Base-by-base conservation (phyloP, 1,284 basidiomycete genomes). In the Hypsizygus ulmarius region DNA sequence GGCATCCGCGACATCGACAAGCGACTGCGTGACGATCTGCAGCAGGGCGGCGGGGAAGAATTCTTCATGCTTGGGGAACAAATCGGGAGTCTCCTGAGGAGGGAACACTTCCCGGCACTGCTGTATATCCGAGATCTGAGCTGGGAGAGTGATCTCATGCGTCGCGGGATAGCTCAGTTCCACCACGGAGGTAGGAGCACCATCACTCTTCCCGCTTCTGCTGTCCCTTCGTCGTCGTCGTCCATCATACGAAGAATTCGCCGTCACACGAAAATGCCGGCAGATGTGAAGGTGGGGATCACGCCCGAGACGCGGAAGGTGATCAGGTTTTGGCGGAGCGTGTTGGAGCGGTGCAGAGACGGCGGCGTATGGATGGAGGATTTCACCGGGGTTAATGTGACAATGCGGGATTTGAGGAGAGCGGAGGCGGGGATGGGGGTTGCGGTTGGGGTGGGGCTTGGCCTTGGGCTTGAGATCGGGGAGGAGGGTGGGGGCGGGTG, bases 1-100 rank as follows among this genome's bases (percentile, higher is more conserved):
- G 85, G 83, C 10, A 80, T 88, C 47, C 73, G 84, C 21, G 84
- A 84, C 56, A 79, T 88, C 58, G 80, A 86, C 61, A 75, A 77
- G 52, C 73, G 84, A 44, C 66, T 87, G 7, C 39, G 64, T 56
- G 58, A 68, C 6, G 73, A 64, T 19, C 58, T 59, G 52, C n/a
- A n/a, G n/a, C n/a, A n/a, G 53, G 63, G 63, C 29, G 58, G 51
- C 35, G 71, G 33, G 68, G 74, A 35, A 74, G 29, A 78, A 10
- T 86, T 83, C 61, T 88, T 87, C 63, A 74, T 77, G 56, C 70
- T 88, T 34, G 67, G 72, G 25, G 79, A 84, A 62, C 85, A 88
- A 62, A 69, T 88, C 40, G 74, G 72, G 35, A 79, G 75, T 44
- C 64, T 88, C 10, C 59, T 86, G n/a, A 67, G 72, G 30, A 58